Evolutionary conservation across 2,329 filamentous ascomycete genomes (phyloP).

Genomic region (Trichothecium sympodiale): DNA sequence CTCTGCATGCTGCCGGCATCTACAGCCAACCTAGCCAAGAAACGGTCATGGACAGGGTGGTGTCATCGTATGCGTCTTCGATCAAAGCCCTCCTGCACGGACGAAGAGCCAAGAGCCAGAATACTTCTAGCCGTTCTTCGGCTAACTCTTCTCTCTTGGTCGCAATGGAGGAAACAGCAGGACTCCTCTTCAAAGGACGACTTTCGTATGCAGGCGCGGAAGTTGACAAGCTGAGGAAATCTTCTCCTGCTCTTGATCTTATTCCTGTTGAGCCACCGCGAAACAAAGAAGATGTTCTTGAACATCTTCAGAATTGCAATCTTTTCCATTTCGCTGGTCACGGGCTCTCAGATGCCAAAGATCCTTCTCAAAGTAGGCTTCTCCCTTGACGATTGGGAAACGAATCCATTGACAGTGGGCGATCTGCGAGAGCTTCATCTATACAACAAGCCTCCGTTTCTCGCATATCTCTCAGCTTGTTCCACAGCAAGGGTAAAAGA

Average conservation of each 20-base stretch:
- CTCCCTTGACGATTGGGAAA: constrained; percentile 4
- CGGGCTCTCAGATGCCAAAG: constrained; percentile 7
- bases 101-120: constrained; percentile 2
- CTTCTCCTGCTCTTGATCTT: constrained; percentile 5
- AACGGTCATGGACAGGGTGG: constrained; percentile 20
- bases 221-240: constrained; percentile 5
- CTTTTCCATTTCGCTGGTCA: constrained; percentile 33
- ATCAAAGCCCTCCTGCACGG: constrained; percentile 18
- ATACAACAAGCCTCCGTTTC: constrained; percentile 12
- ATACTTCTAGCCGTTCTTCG: constrained; percentile 9
- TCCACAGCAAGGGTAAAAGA: constrained; percentile 15
- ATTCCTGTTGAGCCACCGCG: neutral
- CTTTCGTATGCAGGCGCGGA: constrained; percentile 12
- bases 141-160: too few species aligned
- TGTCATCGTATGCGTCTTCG: constrained; percentile 27
- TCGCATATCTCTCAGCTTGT: constrained; percentile 28
- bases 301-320: constrained; percentile 12
- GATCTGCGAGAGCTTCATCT: constrained; percentile 10
- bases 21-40: constrained; percentile 10
- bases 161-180: constrained; percentile 12
- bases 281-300: constrained; percentile 12
- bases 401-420: constrained; percentile 6
- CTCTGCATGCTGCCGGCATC: constrained; percentile 21
- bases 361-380: constrained; percentile 8
- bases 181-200: neutral